Percentiles rank a stretch among this genome's conserved stretches.
Conservation (phyloP, 2,329 filamentous ascomycete species). For the Ophiocordyceps sinensis region DNA sequence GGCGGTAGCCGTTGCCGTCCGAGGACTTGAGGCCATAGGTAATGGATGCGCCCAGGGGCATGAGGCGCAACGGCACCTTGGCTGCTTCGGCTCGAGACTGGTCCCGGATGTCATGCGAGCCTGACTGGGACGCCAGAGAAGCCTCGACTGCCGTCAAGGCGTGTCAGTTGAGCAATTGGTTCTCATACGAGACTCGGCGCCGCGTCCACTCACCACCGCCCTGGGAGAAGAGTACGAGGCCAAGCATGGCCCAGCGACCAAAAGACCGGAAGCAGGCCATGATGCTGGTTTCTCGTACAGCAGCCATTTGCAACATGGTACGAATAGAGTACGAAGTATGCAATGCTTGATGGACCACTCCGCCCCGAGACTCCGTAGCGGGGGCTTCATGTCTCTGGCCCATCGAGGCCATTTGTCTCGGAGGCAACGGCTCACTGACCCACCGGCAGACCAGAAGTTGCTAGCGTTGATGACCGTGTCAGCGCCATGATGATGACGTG, state of each 20-base stretch:
- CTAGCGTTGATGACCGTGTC: not conserved
- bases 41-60: slow-evolving; percentile 29
- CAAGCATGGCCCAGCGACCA: slow-evolving; percentile 4
- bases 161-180: not conserved
- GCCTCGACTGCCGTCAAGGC: not conserved
- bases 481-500: not conserved
- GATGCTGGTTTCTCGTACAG: not conserved
- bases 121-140: not conserved
- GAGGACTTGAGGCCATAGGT: slow-evolving; percentile 21
- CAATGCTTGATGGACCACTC: no score
- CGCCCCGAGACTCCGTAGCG: no score
- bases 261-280: slow-evolving; percentile 5
- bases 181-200: not conserved
- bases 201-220: slow-evolving; percentile 3
- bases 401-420: not conserved
- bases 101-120: not conserved
- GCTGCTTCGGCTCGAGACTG: not conserved
- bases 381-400: not conserved
- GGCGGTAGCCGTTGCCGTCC: slow-evolving; percentile 25
- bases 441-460: not conserved
- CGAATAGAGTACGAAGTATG: no score
- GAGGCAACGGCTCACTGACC: not conserved
- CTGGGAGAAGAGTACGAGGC: slow-evolving; percentile 11
- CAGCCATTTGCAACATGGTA: not conserved
- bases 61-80: slow-evolving; percentile 22